Base-by-base conservation (phyloP, 2,329 filamentous ascomycete species). In the Plectosphaerella plurivora region DNA sequence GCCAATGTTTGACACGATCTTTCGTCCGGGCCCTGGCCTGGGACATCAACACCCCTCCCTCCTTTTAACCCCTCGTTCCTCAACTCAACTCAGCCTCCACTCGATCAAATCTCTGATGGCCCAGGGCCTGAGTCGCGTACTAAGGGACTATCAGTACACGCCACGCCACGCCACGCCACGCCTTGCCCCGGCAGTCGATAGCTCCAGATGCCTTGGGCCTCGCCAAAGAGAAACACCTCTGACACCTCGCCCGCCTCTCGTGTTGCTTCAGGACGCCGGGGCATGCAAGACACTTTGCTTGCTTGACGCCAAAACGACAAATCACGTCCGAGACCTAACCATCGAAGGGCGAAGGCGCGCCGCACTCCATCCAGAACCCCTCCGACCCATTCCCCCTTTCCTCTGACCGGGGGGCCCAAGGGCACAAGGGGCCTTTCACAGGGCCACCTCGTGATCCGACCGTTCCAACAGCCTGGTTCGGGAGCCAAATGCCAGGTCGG, bases 211-310 rank as follows among this genome's bases (percentile, higher is more conserved):
- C 16, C 16, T 16, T 2, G 16, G 18, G 16, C n/a, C 28, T 47
- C 18, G 68, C 57, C 14, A 63, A 39, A 20, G n/a, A 44, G 41
- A 44, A 44, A 44, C 41, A 44, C 18, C 41, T 44, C 41, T 44
- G 41, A 44, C 41, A 44, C 41, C 41, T 41, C 47, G 28, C 28
- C 28, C 28, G 28, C 28, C 7, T 33, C 28, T 33, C 28, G 28
- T 33, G 28, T 49, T 49, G 36, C 12, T 22, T 20, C 47, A n/a
- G 36, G 12, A 22, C 45, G 45, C 20, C 18, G 24, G 45, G 11
- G 22, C 15, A 25, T 46, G 18, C 45, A 25, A 28, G 25, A 33
- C 28, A 36, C 18, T 16, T 41, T 14, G 16, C 37, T 8, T 8
- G 14, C 37, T 12, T 2, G 37, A 9, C 15, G 7, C 37, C 15